Conservation (phyloP, 306 rosid species). For the Notholithocarpus densiflorus region DNA sequence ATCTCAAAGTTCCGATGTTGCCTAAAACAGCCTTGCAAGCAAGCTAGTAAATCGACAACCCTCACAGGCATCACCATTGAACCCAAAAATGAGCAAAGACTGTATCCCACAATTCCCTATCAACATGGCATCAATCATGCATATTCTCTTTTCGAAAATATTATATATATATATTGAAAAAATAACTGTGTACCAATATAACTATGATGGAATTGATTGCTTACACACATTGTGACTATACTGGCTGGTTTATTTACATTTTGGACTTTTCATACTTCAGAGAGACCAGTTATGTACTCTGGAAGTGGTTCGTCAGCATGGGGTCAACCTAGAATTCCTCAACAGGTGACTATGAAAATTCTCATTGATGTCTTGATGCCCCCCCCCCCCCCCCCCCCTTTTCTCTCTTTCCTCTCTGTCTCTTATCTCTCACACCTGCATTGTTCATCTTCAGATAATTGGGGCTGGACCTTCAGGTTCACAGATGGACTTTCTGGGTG, state of each 20-base stretch:
- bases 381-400: not conserved
- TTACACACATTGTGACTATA: not conserved
- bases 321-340: constrained; percentile 58
- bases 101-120: no score
- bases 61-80: no score
- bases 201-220: not conserved
- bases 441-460: no score
- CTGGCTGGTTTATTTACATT: not conserved
- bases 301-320: constrained; percentile 54
- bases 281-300: constrained; percentile 58
- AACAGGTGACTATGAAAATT: constrained; percentile 42
- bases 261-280: constrained; percentile 39
- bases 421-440: constrained; percentile 24
- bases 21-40: no score
- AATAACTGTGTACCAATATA: not conserved
- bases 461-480: no score
- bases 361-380: not conserved
- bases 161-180: not conserved
- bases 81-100: no score
- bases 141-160: no score
- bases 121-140: no score
- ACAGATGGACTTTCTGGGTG: constrained; percentile 60
- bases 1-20: no score
- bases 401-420: not conserved
- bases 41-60: no score